phyloP scores from a whole-genome alignment of 2,329 filamentous ascomycete genomes.

The Hypocrella siamensis region DNA sequence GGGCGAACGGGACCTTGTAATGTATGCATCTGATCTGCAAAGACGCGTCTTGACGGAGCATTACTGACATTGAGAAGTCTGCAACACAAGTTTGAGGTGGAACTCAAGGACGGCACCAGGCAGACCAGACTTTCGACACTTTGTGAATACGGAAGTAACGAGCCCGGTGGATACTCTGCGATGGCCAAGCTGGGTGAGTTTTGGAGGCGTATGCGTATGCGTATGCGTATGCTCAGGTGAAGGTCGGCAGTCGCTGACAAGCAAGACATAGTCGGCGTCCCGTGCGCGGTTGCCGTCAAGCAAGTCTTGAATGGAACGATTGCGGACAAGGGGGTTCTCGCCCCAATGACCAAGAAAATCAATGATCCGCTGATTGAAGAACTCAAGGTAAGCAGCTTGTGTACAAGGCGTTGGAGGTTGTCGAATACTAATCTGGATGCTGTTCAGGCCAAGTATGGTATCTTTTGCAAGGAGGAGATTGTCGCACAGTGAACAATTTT shows the following conservation, averaged over 20 bases:
- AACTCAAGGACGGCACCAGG: constrained; percentile 56
- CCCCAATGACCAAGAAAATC: constrained; percentile 59
- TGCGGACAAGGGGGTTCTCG: constrained; percentile 56
- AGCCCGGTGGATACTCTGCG: constrained; percentile 52
- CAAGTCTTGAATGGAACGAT: constrained; percentile 64
- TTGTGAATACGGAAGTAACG: constrained; percentile 64
- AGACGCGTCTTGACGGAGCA: constrained; percentile 72
- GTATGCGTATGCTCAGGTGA: too few species aligned
- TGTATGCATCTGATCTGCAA: constrained; percentile 31
- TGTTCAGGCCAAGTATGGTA: too few species aligned
- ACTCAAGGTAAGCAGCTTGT: too few species aligned
- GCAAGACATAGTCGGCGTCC: constrained; percentile 62
- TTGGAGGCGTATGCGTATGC: too few species aligned
- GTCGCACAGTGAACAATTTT: too few species aligned
- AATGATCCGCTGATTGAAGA: constrained; percentile 61
- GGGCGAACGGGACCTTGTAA: constrained; percentile 71
- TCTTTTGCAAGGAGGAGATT: too few species aligned
- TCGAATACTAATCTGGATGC: too few species aligned
- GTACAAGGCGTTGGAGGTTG: too few species aligned
- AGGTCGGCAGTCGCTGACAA: too few species aligned
- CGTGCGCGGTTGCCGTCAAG: constrained; percentile 49
- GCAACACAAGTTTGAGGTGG: constrained; percentile 73
- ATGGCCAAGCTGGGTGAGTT: constrained; percentile 56
- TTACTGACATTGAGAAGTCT: constrained; percentile 76
- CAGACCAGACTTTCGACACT: constrained; percentile 72